Evolutionary conservation across 345 rosid species (phyloP).

Genomic region (Ceriops decandra): DNA sequence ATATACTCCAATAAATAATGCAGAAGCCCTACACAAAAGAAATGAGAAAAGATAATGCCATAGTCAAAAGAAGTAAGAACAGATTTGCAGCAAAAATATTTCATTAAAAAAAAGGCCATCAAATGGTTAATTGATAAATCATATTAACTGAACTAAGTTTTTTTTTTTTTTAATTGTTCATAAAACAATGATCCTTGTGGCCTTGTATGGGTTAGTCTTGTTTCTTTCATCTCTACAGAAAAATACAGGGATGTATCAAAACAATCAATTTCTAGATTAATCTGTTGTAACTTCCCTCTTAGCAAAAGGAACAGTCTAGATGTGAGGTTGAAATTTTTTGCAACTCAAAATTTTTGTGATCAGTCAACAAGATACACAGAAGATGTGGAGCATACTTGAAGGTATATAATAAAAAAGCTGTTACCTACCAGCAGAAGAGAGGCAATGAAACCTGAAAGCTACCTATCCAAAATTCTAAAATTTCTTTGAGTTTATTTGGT

Average conservation of each 20-base stretch:
- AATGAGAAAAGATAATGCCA: slow-evolving; percentile 4
- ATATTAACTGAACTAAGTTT: not conserved
- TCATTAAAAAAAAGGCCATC: not conserved
- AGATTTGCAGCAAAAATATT: not conserved
- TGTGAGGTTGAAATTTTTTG: not conserved
- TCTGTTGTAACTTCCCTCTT: not conserved
- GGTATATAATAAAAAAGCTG: not conserved
- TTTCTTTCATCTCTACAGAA: not conserved
- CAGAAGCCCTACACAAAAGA: slow-evolving; percentile 69
- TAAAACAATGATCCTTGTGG: not conserved
- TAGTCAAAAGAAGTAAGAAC: slow-evolving; percentile 3
- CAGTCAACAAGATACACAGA: not conserved
- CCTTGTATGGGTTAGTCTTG: not conserved
- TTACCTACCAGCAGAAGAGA: not conserved
- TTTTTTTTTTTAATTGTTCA: not conserved
- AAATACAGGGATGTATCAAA: not conserved
- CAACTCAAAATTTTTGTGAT: not conserved
- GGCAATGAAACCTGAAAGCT: not conserved
- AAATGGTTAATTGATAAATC: not conserved
- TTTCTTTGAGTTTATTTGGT: not conserved
- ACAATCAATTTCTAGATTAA: not conserved
- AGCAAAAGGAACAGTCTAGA: not conserved
- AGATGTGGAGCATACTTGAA: not conserved
- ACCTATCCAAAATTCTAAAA: not conserved
- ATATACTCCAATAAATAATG: slow-evolving; percentile 86